Percentiles rank a stretch among this genome's conserved stretches.
phyloP scores from a whole-genome alignment of 1,284 basidiomycete genomes.

The Moesziomyces sp. region DNA sequence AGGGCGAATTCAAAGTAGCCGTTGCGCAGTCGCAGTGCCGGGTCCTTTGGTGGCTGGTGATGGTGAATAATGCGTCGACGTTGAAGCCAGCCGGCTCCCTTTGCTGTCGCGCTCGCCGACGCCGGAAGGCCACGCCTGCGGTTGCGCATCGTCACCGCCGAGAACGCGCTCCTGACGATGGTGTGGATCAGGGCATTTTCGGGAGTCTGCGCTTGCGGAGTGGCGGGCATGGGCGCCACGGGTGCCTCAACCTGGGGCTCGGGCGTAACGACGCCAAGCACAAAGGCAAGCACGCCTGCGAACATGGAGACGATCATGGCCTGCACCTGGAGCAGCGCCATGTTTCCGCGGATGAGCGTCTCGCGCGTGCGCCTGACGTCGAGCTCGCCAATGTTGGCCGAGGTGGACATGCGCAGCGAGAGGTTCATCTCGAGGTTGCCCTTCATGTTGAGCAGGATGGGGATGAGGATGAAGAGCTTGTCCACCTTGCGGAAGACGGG shows the following conservation, averaged over 20 bases:
- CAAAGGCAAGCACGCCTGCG: slow-evolving; percentile 82
- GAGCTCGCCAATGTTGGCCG: slow-evolving; percentile 83
- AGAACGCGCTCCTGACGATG: slow-evolving; percentile 34
- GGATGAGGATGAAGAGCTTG: slow-evolving; percentile 96
- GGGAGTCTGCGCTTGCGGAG: slow-evolving; percentile 13
- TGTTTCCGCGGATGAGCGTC: slow-evolving; percentile 81
- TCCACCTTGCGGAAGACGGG: slow-evolving; percentile 84
- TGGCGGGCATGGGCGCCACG: slow-evolving; percentile 7
- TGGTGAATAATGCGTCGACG: slow-evolving; percentile 63
- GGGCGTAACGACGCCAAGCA: slow-evolving; percentile 72
- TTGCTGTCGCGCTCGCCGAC: not conserved
- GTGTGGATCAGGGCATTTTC: slow-evolving; percentile 33
- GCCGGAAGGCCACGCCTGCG: slow-evolving; percentile 32
- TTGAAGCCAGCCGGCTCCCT: slow-evolving; percentile 12
- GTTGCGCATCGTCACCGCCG: slow-evolving; percentile 18
- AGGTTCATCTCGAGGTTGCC: slow-evolving; percentile 95
- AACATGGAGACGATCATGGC: slow-evolving; percentile 88
- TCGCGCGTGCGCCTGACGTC: slow-evolving; percentile 78
- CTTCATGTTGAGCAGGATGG: slow-evolving; percentile 93
- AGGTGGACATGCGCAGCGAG: slow-evolving; percentile 70
- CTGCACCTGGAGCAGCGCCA: slow-evolving; percentile 90
- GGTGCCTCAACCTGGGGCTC: slow-evolving; percentile 28
- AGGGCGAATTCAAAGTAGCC: slow-evolving; percentile 76
- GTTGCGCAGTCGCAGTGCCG: slow-evolving; percentile 62
- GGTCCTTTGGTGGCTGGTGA: slow-evolving; percentile 62